Evolutionary conservation across 495 filamentous ascomycete species (phyloP).

Genomic region (Articulospora tetracladia): DNA sequence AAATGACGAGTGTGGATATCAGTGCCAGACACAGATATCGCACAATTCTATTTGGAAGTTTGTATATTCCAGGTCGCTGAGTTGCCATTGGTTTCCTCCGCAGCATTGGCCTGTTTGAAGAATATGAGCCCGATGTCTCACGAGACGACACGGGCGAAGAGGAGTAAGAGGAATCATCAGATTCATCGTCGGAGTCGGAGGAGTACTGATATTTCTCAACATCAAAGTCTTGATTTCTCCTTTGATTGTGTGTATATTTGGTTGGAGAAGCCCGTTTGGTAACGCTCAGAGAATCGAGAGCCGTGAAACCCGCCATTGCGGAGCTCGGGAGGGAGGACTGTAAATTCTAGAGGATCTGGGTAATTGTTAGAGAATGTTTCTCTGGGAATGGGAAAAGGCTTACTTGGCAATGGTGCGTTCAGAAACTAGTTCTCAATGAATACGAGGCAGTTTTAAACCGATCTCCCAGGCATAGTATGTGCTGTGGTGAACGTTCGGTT

Average conservation of each 20-base stretch:
- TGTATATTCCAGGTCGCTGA: slow-evolving; percentile 41
- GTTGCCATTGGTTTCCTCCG: slow-evolving; percentile 28
- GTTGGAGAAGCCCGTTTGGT: slow-evolving; percentile 20
- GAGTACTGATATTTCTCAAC: slow-evolving; percentile 31
- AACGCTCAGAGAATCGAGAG: slow-evolving; percentile 18
- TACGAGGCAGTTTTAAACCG: too few relatives aligned
- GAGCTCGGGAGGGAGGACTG: neutral
- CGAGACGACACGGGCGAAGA: slow-evolving; percentile 34
- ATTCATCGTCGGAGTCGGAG: slow-evolving; percentile 39
- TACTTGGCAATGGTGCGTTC: too few relatives aligned
- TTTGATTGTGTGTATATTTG: neutral
- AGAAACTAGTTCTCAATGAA: too few relatives aligned
- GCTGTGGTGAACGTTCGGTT: too few relatives aligned
- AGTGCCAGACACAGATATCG: slow-evolving; percentile 70
- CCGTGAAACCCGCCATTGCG: slow-evolving; percentile 18
- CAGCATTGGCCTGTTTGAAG: slow-evolving; percentile 48
- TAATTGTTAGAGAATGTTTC: too few relatives aligned
- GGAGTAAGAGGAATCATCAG: slow-evolving; percentile 25
- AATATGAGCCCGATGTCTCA: slow-evolving; percentile 48
- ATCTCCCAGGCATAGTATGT: too few relatives aligned
- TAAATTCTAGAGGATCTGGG: neutral
- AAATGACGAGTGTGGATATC: slow-evolving; percentile 62
- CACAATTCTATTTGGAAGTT: slow-evolving; percentile 59
- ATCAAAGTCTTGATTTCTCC: slow-evolving; percentile 17
- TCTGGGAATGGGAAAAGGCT: too few relatives aligned